These are phyloP conservation scores for Hyaloraphidium curvatum DNA, from an alignment of 192 early-diverging fungal genomes.

Conservation along the genomic window DNA sequence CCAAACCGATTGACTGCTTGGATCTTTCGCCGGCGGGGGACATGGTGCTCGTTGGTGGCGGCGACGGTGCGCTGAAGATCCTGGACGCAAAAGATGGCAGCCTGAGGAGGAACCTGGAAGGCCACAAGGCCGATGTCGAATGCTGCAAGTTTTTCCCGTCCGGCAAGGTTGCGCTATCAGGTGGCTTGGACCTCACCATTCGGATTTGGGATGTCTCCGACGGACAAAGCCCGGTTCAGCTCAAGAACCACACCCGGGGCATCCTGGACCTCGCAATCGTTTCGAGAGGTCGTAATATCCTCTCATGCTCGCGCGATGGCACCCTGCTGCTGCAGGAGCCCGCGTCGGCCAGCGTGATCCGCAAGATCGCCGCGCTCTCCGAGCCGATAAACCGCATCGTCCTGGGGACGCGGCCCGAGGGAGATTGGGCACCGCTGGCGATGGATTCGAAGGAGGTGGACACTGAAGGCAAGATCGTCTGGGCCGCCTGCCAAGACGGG, in stretches of 20 bases:
- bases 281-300: background rate
- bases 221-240: background rate
- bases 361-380: background rate
- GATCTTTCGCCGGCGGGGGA: no score
- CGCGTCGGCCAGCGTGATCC: background rate
- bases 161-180: background rate
- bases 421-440: no score
- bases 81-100: no score
- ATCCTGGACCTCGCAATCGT: background rate
- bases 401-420: background rate
- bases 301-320: background rate
- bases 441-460: background rate
- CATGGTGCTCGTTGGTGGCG: no score
- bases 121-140: background rate
- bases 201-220: background rate
- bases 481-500: background rate
- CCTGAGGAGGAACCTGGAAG: background rate
- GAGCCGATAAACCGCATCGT: background rate
- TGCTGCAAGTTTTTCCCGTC: background rate
- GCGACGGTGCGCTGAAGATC: no score
- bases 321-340: background rate
- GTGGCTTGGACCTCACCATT: background rate
- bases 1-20: no score
- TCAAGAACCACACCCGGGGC: background rate
- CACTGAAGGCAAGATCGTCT: background rate